phyloP scores from a whole-genome alignment of 805 yeast species.

The Metschnikowia gelsemii region DNA sequence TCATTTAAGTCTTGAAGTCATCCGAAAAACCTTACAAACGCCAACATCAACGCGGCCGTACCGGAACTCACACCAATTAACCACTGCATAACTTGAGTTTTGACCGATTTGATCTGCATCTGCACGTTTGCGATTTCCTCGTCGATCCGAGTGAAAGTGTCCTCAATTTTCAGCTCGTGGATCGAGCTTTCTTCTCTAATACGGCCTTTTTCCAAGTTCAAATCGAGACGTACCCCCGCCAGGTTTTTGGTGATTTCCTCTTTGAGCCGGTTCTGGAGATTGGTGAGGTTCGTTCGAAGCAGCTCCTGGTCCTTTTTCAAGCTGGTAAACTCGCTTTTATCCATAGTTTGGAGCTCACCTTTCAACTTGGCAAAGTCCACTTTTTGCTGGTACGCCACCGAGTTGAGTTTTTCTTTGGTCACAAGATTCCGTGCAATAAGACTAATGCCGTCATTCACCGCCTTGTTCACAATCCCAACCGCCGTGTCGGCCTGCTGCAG shows the following conservation, averaged over 20 bases:
- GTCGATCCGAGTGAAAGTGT: constrained; percentile 91
- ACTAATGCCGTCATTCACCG: constrained; percentile 77
- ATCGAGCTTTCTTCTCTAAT: constrained; percentile 91
- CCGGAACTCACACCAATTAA: constrained; percentile 97
- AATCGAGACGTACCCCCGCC: constrained; percentile 86
- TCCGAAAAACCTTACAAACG: constrained; percentile 81
- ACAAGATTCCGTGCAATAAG: constrained; percentile 76
- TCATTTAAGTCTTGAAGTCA: no score
- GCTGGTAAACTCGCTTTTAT: constrained; percentile 78
- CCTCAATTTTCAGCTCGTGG: constrained; percentile 91
- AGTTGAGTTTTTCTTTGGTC: constrained; percentile 77
- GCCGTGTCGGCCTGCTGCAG: constrained; percentile 78
- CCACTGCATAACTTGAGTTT: constrained; percentile 98
- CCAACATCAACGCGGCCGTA: constrained; percentile 90
- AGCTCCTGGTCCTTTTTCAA: constrained; percentile 86
- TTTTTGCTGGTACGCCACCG: constrained; percentile 90
- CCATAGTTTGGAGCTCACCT: constrained; percentile 87
- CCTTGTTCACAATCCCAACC: constrained; percentile 66
- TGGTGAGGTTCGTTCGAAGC: constrained; percentile 79
- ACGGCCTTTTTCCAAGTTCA: constrained; percentile 91
- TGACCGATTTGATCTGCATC: constrained; percentile 91
- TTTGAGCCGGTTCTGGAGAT: constrained; percentile 75
- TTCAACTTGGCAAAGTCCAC: constrained; percentile 94
- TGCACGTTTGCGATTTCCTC: constrained; percentile 94
- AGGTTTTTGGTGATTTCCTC: constrained; percentile 90